Evolutionary conservation across 2,329 filamentous ascomycete genomes (phyloP).

Genomic region (Fusarium acutatum): DNA sequence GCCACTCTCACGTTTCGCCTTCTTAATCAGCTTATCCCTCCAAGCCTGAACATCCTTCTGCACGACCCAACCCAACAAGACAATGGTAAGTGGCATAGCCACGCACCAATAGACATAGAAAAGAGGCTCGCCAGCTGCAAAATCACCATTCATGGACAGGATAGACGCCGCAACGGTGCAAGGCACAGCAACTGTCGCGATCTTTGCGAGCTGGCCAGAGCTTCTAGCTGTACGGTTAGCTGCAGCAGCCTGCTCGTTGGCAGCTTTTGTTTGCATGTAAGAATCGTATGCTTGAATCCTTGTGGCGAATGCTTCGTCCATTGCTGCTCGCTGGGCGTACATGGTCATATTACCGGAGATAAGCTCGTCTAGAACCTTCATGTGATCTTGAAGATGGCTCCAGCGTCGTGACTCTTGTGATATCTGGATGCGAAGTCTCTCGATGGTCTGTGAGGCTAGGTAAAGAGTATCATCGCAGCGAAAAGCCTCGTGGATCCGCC

Average conservation of each 20-base stretch:
- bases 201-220: neutral
- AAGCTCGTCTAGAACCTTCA: neutral
- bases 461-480: neutral
- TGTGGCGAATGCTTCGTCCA: neutral
- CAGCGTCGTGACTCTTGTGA: neutral
- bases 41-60: neutral
- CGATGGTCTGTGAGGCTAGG: neutral
- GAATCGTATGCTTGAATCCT: neutral
- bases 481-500: neutral
- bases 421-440: neutral
- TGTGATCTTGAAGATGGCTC: neutral
- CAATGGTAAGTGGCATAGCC: neutral
- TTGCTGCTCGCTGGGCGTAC: neutral
- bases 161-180: neutral
- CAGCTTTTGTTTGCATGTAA: neutral
- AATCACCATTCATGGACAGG: neutral
- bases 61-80: neutral
- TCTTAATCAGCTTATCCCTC: neutral
- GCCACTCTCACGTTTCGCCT: neutral
- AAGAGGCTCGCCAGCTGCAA: neutral
- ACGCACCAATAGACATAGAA: neutral
- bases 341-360: neutral
- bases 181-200: neutral
- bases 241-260: neutral
- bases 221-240: neutral